These are phyloP conservation scores for Cercospora sojina DNA, from an alignment of 2,329 filamentous ascomycete genomes.

Conservation along the genomic window DNA sequence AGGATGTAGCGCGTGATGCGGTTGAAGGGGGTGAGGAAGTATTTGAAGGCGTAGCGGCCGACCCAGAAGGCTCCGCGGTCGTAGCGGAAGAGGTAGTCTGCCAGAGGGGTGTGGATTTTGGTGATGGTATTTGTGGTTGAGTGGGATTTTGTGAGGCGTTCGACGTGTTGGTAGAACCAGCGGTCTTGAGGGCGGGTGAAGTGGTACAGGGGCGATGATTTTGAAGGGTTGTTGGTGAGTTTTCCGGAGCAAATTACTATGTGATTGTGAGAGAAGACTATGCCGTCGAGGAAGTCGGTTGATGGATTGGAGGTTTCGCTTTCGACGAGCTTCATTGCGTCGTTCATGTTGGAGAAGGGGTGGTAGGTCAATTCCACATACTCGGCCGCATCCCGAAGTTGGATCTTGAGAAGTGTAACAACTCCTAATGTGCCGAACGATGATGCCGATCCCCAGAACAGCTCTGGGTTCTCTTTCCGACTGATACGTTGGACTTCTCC, in stretches of 20 bases:
- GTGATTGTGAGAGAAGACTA: slow-evolving; percentile 47
- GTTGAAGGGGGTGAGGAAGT: slow-evolving; percentile 61
- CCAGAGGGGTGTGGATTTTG: slow-evolving; percentile 43
- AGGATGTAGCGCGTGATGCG: slow-evolving; percentile 57
- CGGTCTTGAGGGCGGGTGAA: slow-evolving; percentile 63
- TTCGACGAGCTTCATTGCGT: slow-evolving; percentile 44
- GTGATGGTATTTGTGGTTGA: slow-evolving; percentile 11
- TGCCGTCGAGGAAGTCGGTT: slow-evolving; percentile 65
- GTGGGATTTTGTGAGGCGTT: slow-evolving; percentile 36
- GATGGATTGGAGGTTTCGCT: slow-evolving; percentile 38
- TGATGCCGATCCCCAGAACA: slow-evolving; percentile 65
- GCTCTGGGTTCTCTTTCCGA: slow-evolving; percentile 56
- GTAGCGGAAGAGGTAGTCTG: slow-evolving; percentile 60
- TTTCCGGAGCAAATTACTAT: slow-evolving; percentile 47
- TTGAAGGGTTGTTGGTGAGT: slow-evolving; percentile 31
- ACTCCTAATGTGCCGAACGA: slow-evolving; percentile 66
- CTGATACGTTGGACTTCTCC: slow-evolving; percentile 45
- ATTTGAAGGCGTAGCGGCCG: slow-evolving; percentile 59
- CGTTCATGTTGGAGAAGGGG: slow-evolving; percentile 42
- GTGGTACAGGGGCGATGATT: slow-evolving; percentile 36
- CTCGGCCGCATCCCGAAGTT: slow-evolving; percentile 48
- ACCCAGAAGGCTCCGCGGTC: slow-evolving; percentile 67
- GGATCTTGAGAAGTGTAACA: slow-evolving; percentile 57
- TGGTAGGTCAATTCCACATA: slow-evolving; percentile 53
- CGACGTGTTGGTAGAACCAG: slow-evolving; percentile 72